phyloP scores from a whole-genome alignment of 2,329 filamentous ascomycete species.

The Epicoccum nigrum region DNA sequence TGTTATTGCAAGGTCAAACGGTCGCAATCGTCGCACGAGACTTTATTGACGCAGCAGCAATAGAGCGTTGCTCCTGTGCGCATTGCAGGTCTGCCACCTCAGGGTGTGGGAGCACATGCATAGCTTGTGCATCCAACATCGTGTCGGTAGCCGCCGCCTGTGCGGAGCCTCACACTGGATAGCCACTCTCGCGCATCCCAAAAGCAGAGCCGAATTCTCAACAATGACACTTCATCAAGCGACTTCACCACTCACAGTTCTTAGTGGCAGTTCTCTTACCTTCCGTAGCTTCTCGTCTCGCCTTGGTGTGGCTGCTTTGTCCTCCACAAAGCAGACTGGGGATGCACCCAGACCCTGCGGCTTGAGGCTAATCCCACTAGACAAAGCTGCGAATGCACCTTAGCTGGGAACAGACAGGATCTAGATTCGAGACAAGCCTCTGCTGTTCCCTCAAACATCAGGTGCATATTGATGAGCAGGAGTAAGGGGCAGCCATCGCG shows the following conservation, averaged over 20 bases:
- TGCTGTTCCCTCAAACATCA: not conserved
- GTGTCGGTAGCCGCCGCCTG: constrained; percentile 12
- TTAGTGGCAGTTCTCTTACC: not conserved
- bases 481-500: not conserved
- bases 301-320: constrained; percentile 4
- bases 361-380: constrained; percentile 9
- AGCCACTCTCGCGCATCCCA: constrained; percentile 4
- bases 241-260: constrained; percentile 5
- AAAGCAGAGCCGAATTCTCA: constrained; percentile 1
- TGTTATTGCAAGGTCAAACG: constrained; percentile 8
- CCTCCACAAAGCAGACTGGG: constrained; percentile 12
- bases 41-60: not conserved
- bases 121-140: constrained; percentile 11
- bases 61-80: no score
- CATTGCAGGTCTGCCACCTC: not conserved
- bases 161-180: constrained; percentile 10
- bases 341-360: not conserved
- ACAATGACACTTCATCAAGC: constrained; percentile 12
- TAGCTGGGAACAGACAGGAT: constrained; percentile 9
- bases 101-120: constrained; percentile 5
- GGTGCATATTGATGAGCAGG: not conserved
- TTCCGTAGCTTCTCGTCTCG: constrained; percentile 5
- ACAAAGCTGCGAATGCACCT: constrained; percentile 8
- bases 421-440: constrained; percentile 4
- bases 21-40: not conserved